These are phyloP conservation scores for Uronychia setigera DNA, from an alignment of 73 alveolate genomes.

Conservation along the genomic window DNA sequence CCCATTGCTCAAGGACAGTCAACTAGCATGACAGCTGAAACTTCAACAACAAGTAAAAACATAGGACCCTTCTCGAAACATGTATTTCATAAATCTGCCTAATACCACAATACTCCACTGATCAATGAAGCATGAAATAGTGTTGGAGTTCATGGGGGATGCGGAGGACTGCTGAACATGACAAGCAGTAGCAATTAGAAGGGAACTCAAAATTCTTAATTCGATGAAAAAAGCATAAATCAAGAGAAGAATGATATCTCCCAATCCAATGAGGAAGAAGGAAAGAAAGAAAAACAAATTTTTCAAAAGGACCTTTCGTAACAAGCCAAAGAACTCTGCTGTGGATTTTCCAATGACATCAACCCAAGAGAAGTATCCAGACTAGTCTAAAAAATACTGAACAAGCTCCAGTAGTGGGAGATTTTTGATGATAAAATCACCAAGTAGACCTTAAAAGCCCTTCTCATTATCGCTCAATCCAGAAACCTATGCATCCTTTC, in stretches of 20 bases:
- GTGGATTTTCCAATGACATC: slow-evolving; percentile 18
- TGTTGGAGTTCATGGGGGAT: too few species aligned
- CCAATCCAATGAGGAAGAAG: neutral
- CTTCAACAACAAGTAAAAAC: neutral
- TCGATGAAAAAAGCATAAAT: neutral
- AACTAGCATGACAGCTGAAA: neutral
- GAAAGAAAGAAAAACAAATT: too few species aligned
- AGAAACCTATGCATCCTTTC: slow-evolving; percentile 14
- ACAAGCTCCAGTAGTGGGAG: slow-evolving; percentile 42
- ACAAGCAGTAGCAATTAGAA: neutral
- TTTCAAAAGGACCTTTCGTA: slow-evolving; percentile 12
- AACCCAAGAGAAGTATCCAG: slow-evolving; percentile 27
- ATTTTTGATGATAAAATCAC: slow-evolving; percentile 41
- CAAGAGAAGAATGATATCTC: neutral
- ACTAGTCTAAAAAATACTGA: slow-evolving; percentile 14
- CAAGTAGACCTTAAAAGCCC: slow-evolving; percentile 11
- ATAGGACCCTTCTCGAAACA: neutral
- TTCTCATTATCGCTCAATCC: slow-evolving; percentile 27
- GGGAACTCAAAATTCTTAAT: too few species aligned
- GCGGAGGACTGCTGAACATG: neutral
- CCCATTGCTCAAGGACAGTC: neutral
- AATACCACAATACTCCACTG: neutral
- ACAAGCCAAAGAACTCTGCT: slow-evolving; percentile 37
- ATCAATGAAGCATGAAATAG: neutral
- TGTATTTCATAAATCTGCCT: neutral